Evolutionary conservation across 345 rosid species (phyloP), one percentile per base, ranked within the genome.

Genomic region (Eucalyptus curtisii): DNA sequence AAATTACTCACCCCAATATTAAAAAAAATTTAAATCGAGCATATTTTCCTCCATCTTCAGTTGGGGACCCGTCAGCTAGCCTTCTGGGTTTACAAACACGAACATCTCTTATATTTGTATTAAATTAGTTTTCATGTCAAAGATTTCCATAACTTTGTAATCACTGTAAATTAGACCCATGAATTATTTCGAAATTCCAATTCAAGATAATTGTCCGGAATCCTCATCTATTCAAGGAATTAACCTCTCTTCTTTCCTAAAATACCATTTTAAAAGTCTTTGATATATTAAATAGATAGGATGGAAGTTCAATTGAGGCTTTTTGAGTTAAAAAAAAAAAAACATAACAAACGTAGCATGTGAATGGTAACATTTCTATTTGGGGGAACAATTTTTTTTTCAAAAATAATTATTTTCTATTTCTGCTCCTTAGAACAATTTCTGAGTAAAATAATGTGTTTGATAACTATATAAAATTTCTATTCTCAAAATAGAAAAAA

Each of bases 361-460:
- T 2, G 57, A 52, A 52, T 8, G 25, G 57, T 52, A 20, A 52
- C 25, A 52, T 52, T 52, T 52, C 3, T 20, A 20, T 52, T 52
- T 1, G 1, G 1, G 24, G 10, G 1, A 52, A 52, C 0, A 20
- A 52, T 52, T 52, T 52, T 4, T 52, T 52, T 4, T 52, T 52
- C 2, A 52, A 7, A 52, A 52, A 0, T 19, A 52, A 3, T 52
- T 52, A 7, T 52, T 52, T 52, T 52, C 8, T 20, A 52, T 52
- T 19, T 52, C 0, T 52, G 0, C 57, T 52, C 0, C 0, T 7
- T 1, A 1, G 1, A 52, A 52, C 10, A 52, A 52, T 52, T 52
- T 52, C 0, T 3, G 10, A 52, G 8, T 52, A 20, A 52, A 52
- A 7, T 0, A 52, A 52, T 0, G 0, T 3, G 0, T 20, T 19